A percentile compares a stretch with the other conserved stretches of the same genome.
These are phyloP conservation scores for Neurospora sp. DNA, from an alignment of 495 filamentous ascomycete genomes.

Conservation along the genomic window DNA sequence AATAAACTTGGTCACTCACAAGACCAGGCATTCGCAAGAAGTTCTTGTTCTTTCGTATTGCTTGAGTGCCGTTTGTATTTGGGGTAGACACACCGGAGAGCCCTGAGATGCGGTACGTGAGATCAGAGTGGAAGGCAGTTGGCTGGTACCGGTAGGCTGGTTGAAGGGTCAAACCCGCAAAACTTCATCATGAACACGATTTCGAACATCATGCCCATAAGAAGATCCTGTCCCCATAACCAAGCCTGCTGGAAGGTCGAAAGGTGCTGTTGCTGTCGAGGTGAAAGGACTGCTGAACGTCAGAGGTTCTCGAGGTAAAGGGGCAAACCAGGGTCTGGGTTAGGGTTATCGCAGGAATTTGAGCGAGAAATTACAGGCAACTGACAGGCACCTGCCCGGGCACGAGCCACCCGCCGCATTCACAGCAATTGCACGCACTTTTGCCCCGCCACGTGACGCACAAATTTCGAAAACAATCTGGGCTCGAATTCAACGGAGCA, in stretches of 20 bases:
- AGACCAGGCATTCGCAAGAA: neutral
- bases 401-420: neutral
- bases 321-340: neutral
- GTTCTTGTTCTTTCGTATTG: no score
- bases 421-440: neutral
- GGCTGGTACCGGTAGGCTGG: neutral
- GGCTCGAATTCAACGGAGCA: conserved; percentile 18
- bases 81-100: neutral
- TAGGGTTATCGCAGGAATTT: neutral
- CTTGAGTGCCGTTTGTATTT: no score
- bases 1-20: neutral
- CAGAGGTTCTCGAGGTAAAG: neutral
- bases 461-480: conserved; percentile 21
- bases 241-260: neutral
- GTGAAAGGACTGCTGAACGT: neutral
- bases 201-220: neutral
- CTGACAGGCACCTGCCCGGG: neutral
- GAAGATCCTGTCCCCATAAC: neutral
- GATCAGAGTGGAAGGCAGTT: neutral
- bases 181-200: neutral
- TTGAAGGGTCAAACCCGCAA: neutral
- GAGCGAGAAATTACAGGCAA: neutral
- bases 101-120: neutral
- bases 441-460: conserved; percentile 27
- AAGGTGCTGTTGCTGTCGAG: neutral